These are phyloP conservation scores for Sugiyamaella smithiae DNA, from an alignment of 805 yeast species.

Conservation along the genomic window DNA sequence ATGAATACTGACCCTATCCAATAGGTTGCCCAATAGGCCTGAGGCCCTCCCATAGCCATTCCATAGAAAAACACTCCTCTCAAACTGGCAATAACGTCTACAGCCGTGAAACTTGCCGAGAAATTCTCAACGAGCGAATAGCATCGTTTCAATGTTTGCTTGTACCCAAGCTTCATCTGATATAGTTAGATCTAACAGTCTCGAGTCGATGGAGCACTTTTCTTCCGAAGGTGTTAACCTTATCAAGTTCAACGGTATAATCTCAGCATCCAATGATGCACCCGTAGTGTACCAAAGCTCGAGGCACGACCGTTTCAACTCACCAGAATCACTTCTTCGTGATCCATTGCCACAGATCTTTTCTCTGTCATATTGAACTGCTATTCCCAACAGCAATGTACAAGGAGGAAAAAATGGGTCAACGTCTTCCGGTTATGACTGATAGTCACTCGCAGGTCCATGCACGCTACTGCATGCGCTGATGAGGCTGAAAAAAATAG, in stretches of 20 bases:
- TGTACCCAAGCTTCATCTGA: constrained; percentile 21
- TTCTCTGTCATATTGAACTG: not conserved
- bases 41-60: constrained; percentile 25
- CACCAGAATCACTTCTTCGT: constrained; percentile 12
- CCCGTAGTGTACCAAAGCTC: constrained; percentile 16
- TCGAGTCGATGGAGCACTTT: constrained; percentile 9
- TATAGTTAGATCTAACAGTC: constrained; percentile 10
- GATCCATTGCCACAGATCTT: not conserved
- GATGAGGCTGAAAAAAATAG: no score
- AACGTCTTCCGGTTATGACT: no score
- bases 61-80: constrained; percentile 20
- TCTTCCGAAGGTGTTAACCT: constrained; percentile 26
- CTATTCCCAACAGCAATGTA: not conserved
- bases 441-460: no score
- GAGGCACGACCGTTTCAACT: constrained; percentile 6
- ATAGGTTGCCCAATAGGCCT: constrained; percentile 25
- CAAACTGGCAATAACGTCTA: constrained; percentile 18
- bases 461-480: no score
- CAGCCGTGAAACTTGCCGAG: constrained; percentile 23
- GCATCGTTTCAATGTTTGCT: constrained; percentile 18
- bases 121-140: constrained; percentile 22
- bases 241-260: constrained; percentile 26
- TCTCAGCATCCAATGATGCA: constrained; percentile 20
- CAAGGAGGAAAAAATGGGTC: not conserved
- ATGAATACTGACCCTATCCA: constrained; percentile 18